Evolutionary conservation across 2,329 filamentous ascomycete genomes (phyloP), one percentile per base, ranked within the genome.

Genomic region (Xylaria sp.): DNA sequence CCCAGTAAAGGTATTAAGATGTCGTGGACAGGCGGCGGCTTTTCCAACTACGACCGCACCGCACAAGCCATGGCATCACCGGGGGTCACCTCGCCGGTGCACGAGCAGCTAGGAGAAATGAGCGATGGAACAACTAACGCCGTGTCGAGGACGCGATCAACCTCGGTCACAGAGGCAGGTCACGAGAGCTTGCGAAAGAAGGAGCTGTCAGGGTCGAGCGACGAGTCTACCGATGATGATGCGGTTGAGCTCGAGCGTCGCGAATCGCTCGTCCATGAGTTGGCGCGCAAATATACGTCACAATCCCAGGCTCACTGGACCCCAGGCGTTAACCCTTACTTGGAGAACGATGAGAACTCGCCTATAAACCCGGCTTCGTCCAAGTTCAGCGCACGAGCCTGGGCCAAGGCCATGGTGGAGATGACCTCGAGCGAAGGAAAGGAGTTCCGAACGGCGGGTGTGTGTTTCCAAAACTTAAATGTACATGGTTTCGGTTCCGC

Each of bases 381-480:
- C 28, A 83, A 85, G 65, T 90, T 90, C 77, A 85, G 81, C 64
- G 82, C 80, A 34, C 83, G 83, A 56, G 81, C 83, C 50, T 91
- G 90, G 90, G 86, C 87, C 66, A 89, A 86, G 80, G 82, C 87
- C 39, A 77, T 91, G 10, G 85, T 89, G 36, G 82, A 83, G 68
- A 79, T 87, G 68, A 81, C 83, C 53, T 81, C 83, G 36, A 82
- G 80, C 68, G 84, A 86, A 65, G 89, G 87, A 60, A 81, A 83
- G 70, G 76, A 80, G 15, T 88, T 88, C 77, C 86, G 90, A 73
- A 87, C 86, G 15, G 85, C 87, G 0, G 90, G 91, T 55, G 83
- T 93, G 52, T 83, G 85, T 59, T 93, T 90, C 80, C 86, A 87
- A 77, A 85, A 92, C 75, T 81, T 93, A 64, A 91, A 87, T 68